Evolutionary conservation across 1,284 basidiomycete species (phyloP).

Genomic region (Neolentinus lepideus): DNA sequence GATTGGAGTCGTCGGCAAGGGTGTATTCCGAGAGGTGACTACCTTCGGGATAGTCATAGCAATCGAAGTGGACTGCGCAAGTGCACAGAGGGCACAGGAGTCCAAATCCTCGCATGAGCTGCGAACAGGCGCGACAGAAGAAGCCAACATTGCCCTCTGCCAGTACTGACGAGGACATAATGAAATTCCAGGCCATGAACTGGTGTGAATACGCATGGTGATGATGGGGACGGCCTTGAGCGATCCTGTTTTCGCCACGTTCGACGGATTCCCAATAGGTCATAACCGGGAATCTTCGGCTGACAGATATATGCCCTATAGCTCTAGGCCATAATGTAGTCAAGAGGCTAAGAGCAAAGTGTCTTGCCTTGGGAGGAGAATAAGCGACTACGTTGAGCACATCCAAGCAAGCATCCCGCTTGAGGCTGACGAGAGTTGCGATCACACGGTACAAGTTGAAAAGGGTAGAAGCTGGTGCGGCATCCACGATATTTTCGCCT

Average conservation of each 20-base stretch:
- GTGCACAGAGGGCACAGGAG: constrained; percentile 60
- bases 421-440: constrained; percentile 47
- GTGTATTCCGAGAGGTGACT: constrained; percentile 48
- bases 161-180: constrained; percentile 18
- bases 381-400: constrained; percentile 65
- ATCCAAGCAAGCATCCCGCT: constrained; percentile 64
- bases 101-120: constrained; percentile 49
- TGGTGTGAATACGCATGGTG: constrained; percentile 46
- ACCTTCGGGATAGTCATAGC: constrained; percentile 64
- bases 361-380: constrained; percentile 46
- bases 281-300: constrained; percentile 38
- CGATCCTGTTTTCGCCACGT: not conserved
- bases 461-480: constrained; percentile 25
- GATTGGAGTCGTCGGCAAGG: constrained; percentile 31
- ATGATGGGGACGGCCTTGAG: not conserved
- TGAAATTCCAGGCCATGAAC: constrained; percentile 62
- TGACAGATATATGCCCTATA: constrained; percentile 58
- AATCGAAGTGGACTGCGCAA: constrained; percentile 62
- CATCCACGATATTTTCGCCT: constrained; percentile 45
- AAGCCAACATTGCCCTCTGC: constrained; percentile 29
- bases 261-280: constrained; percentile 19
- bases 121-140: constrained; percentile 48
- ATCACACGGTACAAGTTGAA: constrained; percentile 53
- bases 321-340: constrained; percentile 58
- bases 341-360: constrained; percentile 48